Base-by-base conservation (phyloP, 768 basidiomycete species). In the Russula abietina region DNA sequence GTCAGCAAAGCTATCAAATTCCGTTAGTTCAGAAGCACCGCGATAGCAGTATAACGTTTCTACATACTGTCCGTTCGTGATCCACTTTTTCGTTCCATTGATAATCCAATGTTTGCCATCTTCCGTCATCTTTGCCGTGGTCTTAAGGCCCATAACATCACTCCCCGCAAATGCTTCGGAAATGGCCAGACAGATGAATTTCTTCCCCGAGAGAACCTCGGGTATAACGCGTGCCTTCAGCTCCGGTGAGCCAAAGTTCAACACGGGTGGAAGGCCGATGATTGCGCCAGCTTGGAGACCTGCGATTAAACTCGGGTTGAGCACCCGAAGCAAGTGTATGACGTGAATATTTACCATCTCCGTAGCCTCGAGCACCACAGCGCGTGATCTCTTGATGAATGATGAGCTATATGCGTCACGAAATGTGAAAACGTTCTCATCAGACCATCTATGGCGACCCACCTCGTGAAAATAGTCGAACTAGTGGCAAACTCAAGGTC, bases 401-500 rank as follows among this genome's bases (percentile, higher is more conserved):
- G 39, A 74, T 49, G 19, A 83, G 83, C 73, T 88, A 30, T 28
- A 33, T 1, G 49, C 32, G 16, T 33, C n/a, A 51, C 57, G 1
- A 4, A 9, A 4, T 43, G 17, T 41, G 65, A 71, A 36, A 63
- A 33, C 10, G 16, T 9, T 22, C 26, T 11, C 5, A 36, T 43
- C 19, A 26, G 5, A 51, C 43, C 7, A 4, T 11, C 26, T 2
- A 22, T 4, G n/a, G 22, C 14, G 39, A 45, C 63, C 17, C 10
- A 83, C 83, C 73, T 88, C 87, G 70, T 94, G 91, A 81, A 95
- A 96, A 70, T 89, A 91, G 72, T 95, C 89, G 69, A 89, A 95
- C 73, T 78, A 73, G 14, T 57, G 17, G n/a, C 24, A 59, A 59
- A 60, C 41, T 26, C 30, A 12, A 10, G 55, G 14, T 26, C 48